phyloP scores from a whole-genome alignment of 345 rosid genomes.

The Citrus trifoliata region DNA sequence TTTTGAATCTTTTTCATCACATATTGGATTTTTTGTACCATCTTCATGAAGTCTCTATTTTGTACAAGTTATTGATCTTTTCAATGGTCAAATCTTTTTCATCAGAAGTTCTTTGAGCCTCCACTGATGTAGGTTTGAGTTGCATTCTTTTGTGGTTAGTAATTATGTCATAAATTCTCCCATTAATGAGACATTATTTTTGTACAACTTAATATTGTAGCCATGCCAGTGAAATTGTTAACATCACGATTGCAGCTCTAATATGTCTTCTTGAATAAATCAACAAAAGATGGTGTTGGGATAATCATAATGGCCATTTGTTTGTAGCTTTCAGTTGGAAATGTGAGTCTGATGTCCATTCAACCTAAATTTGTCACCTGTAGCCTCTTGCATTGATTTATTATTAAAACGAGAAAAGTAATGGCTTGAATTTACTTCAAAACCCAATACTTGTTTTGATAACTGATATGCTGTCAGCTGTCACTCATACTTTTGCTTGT shows the following conservation, averaged over 20 bases:
- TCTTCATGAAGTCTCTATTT: neutral
- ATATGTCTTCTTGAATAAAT: neutral
- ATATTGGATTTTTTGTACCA: neutral
- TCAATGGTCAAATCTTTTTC: neutral
- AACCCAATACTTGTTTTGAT: neutral
- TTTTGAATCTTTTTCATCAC: neutral
- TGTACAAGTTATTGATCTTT: neutral
- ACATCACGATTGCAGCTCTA: neutral
- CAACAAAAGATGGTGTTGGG: neutral
- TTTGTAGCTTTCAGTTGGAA: neutral
- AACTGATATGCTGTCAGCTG: neutral
- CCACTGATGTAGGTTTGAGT: no score
- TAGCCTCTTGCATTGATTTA: neutral
- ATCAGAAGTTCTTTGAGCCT: neutral
- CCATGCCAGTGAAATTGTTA: neutral
- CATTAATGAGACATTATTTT: neutral
- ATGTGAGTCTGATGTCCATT: neutral
- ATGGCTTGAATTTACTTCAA: neutral
- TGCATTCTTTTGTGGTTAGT: no score
- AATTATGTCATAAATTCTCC: neutral
- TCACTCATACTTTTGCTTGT: neutral
- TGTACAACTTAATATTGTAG: neutral
- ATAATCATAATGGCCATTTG: neutral
- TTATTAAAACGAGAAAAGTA: neutral
- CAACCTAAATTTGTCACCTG: neutral